Evolutionary conservation across 2,329 filamentous ascomycete species (phyloP).

Genomic region (Fusarium floridanum): DNA sequence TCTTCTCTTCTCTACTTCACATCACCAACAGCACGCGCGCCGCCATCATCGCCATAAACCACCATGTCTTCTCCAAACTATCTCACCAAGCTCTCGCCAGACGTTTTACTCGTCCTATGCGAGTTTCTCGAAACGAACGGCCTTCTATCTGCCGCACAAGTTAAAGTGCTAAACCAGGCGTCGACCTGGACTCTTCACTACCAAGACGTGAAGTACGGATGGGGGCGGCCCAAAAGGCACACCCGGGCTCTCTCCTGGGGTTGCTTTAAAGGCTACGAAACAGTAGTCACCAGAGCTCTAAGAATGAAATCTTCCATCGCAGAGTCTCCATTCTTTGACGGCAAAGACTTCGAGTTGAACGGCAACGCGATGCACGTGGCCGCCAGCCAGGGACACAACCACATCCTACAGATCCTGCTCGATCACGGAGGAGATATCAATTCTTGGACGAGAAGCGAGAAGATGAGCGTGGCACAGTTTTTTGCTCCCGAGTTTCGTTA

Average conservation of each 20-base stretch:
- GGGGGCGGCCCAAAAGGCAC: background rate
- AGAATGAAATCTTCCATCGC: background rate
- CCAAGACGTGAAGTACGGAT: background rate
- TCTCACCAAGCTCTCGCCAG: background rate
- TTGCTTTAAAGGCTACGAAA: background rate
- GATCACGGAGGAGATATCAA: background rate
- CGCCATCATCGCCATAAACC: background rate
- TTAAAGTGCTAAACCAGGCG: background rate
- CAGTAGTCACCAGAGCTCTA: background rate
- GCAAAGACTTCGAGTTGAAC: background rate
- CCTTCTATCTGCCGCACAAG: background rate
- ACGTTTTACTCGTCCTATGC: background rate
- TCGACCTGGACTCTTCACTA: background rate
- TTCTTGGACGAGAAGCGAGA: background rate
- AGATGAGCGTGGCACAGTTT: background rate
- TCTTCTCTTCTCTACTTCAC: background rate
- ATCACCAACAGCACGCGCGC: background rate
- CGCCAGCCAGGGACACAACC: background rate
- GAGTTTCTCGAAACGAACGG: background rate
- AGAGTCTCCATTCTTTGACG: background rate
- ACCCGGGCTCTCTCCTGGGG: background rate
- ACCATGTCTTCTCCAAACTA: background rate
- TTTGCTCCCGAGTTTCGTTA: no score
- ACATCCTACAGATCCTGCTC: background rate
- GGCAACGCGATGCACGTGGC: background rate